Base-by-base conservation (phyloP, 805 yeast genomes). In the Debaryomyces maramus region DNA sequence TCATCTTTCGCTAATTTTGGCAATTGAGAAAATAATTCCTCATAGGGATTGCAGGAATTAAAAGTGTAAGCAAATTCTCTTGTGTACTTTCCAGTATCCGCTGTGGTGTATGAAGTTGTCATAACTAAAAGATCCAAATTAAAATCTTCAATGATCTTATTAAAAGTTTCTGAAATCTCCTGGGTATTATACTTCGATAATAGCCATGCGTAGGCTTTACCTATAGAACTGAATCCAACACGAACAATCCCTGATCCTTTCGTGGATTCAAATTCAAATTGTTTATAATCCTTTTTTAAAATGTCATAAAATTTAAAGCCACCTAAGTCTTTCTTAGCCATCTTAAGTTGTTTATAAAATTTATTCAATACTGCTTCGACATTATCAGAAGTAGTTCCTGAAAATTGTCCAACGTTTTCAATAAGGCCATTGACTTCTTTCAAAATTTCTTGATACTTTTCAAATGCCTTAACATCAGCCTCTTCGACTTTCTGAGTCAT, bases 201-300 rank as follows among this genome's bases (percentile, higher is more conserved):
- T 0, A 86, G 48, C 80, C 85, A 84, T 5, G 64, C 61, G 20
- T 84, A 59, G 0, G 88, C 71, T 56, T 78, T 82, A 2, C 84
- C 86, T 7, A 83, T 63, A 0, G 97, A 84, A 34, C 90, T 77
- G 52, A 91, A 83, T 0, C 98, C 98, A 9, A 88, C 69, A 4
- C 47, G 60, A 1, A 49, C 51, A 2, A 33, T 11, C 13, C 11
- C 28, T 6, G 53, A 53, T 4, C 56, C 56, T 7, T 53, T 50
- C 13, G 51, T 60, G 7, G 61, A 68, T 18, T 47, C 42, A 38
- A 71, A 70, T 4, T 55, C 60, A 65, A 84, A 89, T 52, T 79
- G 80, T 56, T 91, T 91, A 62, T 86, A 91, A 57, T 91, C 99
- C 59, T 89, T 90, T 32, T 82, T 67, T 28, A 93, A 65, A 5